Percentiles rank a stretch among this genome's conserved stretches.
These are phyloP conservation scores for Lepidium didymum DNA, from an alignment of 345 rosid genomes.

Conservation along the genomic window DNA sequence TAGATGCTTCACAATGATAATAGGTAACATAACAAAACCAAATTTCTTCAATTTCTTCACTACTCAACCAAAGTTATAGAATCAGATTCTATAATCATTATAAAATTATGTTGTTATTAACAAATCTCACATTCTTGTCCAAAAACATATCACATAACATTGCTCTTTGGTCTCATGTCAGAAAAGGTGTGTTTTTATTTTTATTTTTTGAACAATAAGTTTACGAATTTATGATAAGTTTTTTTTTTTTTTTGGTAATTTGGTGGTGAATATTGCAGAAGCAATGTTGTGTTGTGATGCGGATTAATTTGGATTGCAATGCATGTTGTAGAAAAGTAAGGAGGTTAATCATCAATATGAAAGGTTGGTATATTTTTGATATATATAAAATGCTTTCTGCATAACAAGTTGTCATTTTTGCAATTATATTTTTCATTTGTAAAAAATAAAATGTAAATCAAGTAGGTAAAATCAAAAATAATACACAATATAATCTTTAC, in stretches of 20 bases:
- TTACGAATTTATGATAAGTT: background rate
- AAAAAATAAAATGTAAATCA: too few species aligned
- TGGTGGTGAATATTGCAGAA: constrained; percentile 20
- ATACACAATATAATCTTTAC: too few species aligned
- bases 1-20: constrained; percentile 19
- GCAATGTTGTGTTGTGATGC: constrained; percentile 54
- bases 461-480: too few species aligned
- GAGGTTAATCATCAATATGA: constrained; percentile 55
- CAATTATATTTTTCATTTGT: too few species aligned
- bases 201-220: background rate
- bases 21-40: constrained; percentile 23
- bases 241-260: background rate
- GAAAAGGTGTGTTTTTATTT: constrained; percentile 9
- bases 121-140: background rate
- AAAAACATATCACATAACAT: background rate
- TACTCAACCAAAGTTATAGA: constrained; percentile 15
- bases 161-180: constrained; percentile 14
- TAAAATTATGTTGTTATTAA: background rate
- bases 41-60: constrained; percentile 9
- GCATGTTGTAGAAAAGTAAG: constrained; percentile 67
- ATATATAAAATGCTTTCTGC: background rate
- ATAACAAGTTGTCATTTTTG: too few species aligned
- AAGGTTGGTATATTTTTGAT: constrained; percentile 35
- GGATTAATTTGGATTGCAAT: constrained; percentile 68
- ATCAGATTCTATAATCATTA: constrained; percentile 26